Evolutionary conservation across 768 basidiomycete genomes (phyloP).

Genomic region (Bullera alba): DNA sequence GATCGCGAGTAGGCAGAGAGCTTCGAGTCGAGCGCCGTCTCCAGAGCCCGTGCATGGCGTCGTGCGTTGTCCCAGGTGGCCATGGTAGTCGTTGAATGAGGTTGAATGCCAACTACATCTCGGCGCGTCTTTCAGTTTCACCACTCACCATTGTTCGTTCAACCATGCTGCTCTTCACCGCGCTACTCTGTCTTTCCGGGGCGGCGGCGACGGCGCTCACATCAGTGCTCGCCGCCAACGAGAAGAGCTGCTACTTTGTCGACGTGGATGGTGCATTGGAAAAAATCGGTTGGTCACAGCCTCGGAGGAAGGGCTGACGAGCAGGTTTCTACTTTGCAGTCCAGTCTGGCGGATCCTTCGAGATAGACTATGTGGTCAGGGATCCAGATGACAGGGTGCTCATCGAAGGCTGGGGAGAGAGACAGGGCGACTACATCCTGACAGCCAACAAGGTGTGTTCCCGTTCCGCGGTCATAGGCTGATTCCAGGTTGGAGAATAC

Average conservation of each 20-base stretch:
- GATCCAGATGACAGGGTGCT: conserved; percentile 83
- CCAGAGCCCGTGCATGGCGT: conserved; percentile 84
- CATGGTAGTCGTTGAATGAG: background rate
- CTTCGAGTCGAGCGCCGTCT: conserved; percentile 85
- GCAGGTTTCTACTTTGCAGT: conserved; percentile 93
- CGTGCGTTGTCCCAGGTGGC: conserved; percentile 72
- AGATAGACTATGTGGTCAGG: conserved; percentile 87
- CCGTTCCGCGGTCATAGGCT: background rate
- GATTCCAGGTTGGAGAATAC: conserved; percentile 50
- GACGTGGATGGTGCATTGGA: conserved; percentile 66
- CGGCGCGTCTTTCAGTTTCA: background rate
- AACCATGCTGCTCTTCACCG: background rate
- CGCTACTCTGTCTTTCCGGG: background rate
- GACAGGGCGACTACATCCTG: conserved; percentile 93
- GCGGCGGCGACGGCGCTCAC: conserved; percentile 43
- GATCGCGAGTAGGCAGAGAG: conserved; percentile 84
- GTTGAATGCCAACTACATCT: too few relatives aligned
- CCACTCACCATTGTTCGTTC: too few relatives aligned
- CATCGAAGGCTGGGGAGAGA: conserved; percentile 78
- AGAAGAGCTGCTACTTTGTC: conserved; percentile 74
- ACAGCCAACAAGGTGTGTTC: conserved; percentile 67
- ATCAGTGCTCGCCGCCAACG: conserved; percentile 43
- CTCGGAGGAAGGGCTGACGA: conserved; percentile 15
- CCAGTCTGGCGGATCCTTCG: conserved; percentile 94
- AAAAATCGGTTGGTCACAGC: conserved; percentile 84